Evolutionary conservation across 2,329 filamentous ascomycete genomes (phyloP).

Genomic region (Colletotrichum viniferum): DNA sequence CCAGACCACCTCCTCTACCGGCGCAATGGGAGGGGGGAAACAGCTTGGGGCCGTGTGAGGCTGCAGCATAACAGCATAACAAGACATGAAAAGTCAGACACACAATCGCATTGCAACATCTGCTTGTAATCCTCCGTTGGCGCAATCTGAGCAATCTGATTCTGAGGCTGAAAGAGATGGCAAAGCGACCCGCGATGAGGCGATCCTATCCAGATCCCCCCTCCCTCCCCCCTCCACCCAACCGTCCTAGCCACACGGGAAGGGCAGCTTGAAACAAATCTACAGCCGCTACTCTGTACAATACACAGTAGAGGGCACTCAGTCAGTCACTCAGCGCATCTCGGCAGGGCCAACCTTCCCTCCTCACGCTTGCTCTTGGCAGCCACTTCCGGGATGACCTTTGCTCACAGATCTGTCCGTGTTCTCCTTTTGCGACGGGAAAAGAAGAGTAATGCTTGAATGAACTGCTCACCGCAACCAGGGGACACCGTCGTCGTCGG

Average conservation of each 20-base stretch:
- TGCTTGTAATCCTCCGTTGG: not conserved
- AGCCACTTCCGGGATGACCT: not conserved
- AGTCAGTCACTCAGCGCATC: not conserved
- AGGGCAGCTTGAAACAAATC: constrained; percentile 13
- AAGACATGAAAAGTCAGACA: not conserved
- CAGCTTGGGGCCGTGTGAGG: not conserved
- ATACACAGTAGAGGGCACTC: not conserved
- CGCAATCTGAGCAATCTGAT: not conserved
- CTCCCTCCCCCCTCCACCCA: not conserved
- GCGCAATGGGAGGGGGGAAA: not conserved
- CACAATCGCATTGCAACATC: not conserved
- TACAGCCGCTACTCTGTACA: not conserved
- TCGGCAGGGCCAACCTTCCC: not conserved
- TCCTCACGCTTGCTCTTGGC: not conserved
- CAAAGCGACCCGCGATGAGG: not conserved
- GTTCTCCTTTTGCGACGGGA: constrained; percentile 1
- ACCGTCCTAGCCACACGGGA: constrained; percentile 7
- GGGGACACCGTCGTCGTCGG: not conserved
- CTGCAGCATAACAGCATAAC: constrained; percentile 2
- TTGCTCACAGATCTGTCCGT: constrained; percentile 13
- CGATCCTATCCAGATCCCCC: constrained; percentile 9
- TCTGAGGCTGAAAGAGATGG: not conserved
- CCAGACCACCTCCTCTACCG: not conserved
- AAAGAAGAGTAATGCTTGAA: not conserved
- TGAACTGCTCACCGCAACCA: constrained; percentile 2